These are phyloP conservation scores for Acer campestre DNA, from an alignment of 345 rosid genomes.

Conservation along the genomic window DNA sequence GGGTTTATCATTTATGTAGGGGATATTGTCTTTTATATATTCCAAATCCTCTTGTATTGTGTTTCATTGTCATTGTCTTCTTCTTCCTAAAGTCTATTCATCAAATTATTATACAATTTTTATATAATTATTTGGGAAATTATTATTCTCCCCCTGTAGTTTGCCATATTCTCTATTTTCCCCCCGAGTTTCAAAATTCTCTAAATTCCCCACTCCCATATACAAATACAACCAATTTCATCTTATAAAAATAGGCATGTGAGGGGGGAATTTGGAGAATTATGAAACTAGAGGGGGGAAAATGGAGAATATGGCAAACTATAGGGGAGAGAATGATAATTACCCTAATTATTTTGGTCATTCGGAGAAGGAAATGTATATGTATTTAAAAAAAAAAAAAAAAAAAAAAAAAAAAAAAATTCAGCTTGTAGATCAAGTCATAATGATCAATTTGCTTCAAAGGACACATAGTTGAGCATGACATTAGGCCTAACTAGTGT, in stretches of 20 bases:
- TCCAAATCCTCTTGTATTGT: not conserved
- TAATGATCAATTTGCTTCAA: slow-evolving; percentile 10
- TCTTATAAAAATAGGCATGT: too few species aligned
- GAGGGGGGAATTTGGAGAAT: too few species aligned
- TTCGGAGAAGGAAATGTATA: not conserved
- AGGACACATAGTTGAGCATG: slow-evolving; percentile 7
- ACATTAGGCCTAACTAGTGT: not conserved
- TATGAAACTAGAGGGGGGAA: too few species aligned
- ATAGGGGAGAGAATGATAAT: too few species aligned
- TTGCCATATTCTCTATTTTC: too few species aligned
- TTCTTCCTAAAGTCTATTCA: not conserved
- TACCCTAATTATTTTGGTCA: not conserved
- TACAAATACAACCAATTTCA: too few species aligned
- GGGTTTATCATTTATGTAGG: too few species aligned
- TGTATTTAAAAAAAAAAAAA: not conserved
- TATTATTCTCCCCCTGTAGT: too few species aligned
- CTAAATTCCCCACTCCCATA: too few species aligned
- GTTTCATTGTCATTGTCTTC: not conserved
- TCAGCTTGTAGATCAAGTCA: not conserved
- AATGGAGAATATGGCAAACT: too few species aligned
- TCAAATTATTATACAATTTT: not conserved
- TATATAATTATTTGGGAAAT: not conserved
- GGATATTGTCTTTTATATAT: not conserved
- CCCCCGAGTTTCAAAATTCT: too few species aligned
- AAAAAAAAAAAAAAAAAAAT: not conserved